A percentile compares a stretch with the other conserved stretches of the same genome.
Conservation (phyloP, 73 alveolate species). For the Symbiodinium pilosum region DNA sequence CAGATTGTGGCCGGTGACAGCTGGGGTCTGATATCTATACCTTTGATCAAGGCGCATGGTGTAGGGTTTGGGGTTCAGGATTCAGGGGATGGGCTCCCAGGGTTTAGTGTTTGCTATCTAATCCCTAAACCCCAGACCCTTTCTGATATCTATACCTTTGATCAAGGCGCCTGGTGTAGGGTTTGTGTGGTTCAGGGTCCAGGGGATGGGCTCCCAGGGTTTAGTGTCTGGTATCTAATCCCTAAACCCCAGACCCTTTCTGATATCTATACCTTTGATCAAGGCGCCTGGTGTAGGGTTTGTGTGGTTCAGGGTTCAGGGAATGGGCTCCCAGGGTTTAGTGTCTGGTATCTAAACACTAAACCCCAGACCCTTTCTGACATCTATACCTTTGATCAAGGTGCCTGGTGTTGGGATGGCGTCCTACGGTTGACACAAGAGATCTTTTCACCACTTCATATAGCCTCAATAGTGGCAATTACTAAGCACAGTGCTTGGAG, state of each 20-base stretch:
- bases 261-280: no score
- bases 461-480: no score
- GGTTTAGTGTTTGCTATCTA: not conserved
- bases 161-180: no score
- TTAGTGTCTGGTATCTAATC: not conserved
- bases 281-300: not conserved
- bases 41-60: not conserved
- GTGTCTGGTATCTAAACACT: no score
- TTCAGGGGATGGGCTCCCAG: not conserved
- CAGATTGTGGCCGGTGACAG: constrained; percentile 89
- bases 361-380: no score
- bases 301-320: not conserved
- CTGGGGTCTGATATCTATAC: constrained; percentile 61
- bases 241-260: no score
- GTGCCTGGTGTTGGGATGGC: not conserved
- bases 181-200: not conserved
- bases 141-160: no score
- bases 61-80: not conserved
- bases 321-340: not conserved
- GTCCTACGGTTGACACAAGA: no score
- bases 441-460: no score
- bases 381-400: no score
- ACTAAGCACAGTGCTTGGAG: no score
- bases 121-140: no score
- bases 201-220: not conserved